phyloP scores from a whole-genome alignment of 2,329 filamentous ascomycete genomes.

The Sclerotinia minor region DNA sequence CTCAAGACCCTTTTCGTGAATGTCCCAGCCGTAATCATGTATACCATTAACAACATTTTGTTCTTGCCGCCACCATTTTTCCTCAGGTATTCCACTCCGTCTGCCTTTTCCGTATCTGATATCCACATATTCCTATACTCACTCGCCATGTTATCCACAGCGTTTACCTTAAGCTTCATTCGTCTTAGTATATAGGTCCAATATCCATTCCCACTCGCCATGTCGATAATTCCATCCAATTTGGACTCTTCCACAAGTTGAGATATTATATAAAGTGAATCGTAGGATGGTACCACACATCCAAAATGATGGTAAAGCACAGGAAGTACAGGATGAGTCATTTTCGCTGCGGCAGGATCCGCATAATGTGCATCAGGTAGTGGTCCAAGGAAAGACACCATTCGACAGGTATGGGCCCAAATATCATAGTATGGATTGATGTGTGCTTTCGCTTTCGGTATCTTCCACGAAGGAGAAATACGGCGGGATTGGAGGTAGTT shows the following conservation, averaged over 20 bases:
- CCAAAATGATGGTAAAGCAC: slow-evolving; percentile 79
- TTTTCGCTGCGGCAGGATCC: slow-evolving; percentile 50
- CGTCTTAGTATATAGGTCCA: slow-evolving; percentile 71
- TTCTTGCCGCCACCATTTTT: slow-evolving; percentile 52
- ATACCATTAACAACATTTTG: slow-evolving; percentile 67
- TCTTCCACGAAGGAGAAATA: slow-evolving; percentile 48
- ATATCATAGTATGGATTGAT: slow-evolving; percentile 68
- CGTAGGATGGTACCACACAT: slow-evolving; percentile 68
- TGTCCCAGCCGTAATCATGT: slow-evolving; percentile 64
- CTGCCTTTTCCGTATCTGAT: slow-evolving; percentile 60
- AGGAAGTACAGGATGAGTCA: slow-evolving; percentile 68
- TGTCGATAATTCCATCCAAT: slow-evolving; percentile 58
- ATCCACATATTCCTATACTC: slow-evolving; percentile 71
- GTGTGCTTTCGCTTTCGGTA: slow-evolving; percentile 50
- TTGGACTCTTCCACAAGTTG: slow-evolving; percentile 46
- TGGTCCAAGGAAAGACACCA: slow-evolving; percentile 60
- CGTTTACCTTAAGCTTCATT: slow-evolving; percentile 54
- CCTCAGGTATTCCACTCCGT: slow-evolving; percentile 61
- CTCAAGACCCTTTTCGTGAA: slow-evolving; percentile 65
- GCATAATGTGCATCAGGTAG: slow-evolving; percentile 52
- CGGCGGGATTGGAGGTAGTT: slow-evolving; percentile 56
- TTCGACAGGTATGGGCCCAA: slow-evolving; percentile 64
- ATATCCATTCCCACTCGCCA: slow-evolving; percentile 73
- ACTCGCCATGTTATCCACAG: slow-evolving; percentile 68
- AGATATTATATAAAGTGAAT: slow-evolving; percentile 61